Conservation (phyloP, 2,329 filamentous ascomycete species). For the Raffaelea arxii region DNA sequence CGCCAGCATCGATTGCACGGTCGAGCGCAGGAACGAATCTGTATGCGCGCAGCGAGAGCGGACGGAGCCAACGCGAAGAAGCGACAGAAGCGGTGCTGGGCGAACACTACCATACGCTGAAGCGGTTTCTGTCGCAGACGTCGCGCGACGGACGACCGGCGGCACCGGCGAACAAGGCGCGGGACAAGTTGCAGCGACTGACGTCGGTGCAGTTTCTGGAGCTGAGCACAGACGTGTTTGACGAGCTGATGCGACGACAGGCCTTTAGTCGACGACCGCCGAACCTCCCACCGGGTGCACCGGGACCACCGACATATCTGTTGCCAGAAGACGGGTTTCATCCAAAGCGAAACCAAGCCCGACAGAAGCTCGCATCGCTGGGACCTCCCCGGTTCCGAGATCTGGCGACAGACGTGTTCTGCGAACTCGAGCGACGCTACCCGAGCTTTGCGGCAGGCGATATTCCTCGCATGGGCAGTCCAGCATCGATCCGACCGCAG, state of each 20-base stretch:
- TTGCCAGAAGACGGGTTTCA: slow-evolving; percentile 85
- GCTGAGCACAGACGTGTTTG: slow-evolving; percentile 93
- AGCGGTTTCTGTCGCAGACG: slow-evolving; percentile 60
- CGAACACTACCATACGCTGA: slow-evolving; percentile 75
- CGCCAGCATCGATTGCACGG: slow-evolving; percentile 76
- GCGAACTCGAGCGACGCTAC: slow-evolving; percentile 83
- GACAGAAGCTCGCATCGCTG: slow-evolving; percentile 86
- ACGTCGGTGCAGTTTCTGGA: slow-evolving; percentile 94
- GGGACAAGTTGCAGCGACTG: slow-evolving; percentile 85
- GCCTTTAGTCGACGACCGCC: slow-evolving; percentile 47
- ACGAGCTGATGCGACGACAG: slow-evolving; percentile 84
- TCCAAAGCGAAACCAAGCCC: slow-evolving; percentile 94
- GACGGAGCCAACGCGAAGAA: slow-evolving; percentile 51
- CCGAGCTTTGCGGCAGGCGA: slow-evolving; percentile 67
- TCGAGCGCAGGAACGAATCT: slow-evolving; percentile 72
- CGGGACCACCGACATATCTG: slow-evolving; percentile 62
- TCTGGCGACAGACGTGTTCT: slow-evolving; percentile 90
- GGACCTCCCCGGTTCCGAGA: slow-evolving; percentile 82
- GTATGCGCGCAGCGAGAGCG: slow-evolving; percentile 58
- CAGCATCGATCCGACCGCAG: slow-evolving; percentile 51
- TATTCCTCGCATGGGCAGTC: slow-evolving; percentile 59
- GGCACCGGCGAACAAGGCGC: slow-evolving; percentile 73
- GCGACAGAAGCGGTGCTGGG: slow-evolving; percentile 52
- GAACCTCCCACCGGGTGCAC: slow-evolving; percentile 37
- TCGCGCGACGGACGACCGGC: slow-evolving; percentile 66